Conservation (phyloP, 352 stramenopile species). For the Phytophthora parvispora region DNA sequence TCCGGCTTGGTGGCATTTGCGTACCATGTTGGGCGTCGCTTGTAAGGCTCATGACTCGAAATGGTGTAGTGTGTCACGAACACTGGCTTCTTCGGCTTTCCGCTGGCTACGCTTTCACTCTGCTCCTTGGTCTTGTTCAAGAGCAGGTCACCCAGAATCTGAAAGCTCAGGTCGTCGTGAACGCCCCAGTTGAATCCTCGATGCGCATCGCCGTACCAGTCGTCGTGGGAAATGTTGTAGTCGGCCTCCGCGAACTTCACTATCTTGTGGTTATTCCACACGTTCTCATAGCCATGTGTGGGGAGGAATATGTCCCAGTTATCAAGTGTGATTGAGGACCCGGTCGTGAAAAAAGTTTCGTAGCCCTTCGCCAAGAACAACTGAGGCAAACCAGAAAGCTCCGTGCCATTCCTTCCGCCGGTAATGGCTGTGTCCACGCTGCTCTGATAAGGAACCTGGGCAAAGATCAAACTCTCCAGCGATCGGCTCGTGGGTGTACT, state of each 20-base stretch:
- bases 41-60: constrained; percentile 52
- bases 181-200: constrained; percentile 48
- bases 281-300: constrained; percentile 51
- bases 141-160: constrained; percentile 54
- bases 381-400: constrained; percentile 57
- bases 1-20: constrained; percentile 46
- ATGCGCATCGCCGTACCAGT: constrained; percentile 36
- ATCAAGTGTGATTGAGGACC: constrained; percentile 48
- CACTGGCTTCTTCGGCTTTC: constrained; percentile 43
- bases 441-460: constrained; percentile 54
- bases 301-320: constrained; percentile 58
- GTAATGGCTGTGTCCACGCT: constrained; percentile 43
- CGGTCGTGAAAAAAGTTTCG: constrained; percentile 55
- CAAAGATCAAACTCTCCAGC: constrained; percentile 62
- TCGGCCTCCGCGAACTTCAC: too few species aligned
- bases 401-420: constrained; percentile 23
- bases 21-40: constrained; percentile 50
- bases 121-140: constrained; percentile 50
- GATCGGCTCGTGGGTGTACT: constrained; percentile 65
- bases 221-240: constrained; percentile 35
- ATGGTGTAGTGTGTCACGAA: constrained; percentile 74
- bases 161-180: constrained; percentile 57
- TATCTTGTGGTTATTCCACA: too few species aligned
- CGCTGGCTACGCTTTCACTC: constrained; percentile 12
- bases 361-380: constrained; percentile 60